A percentile compares a stretch with the other conserved stretches of the same genome.
Conservation (phyloP, 179 eudicot genomes). For the Beta macrorhiza region DNA sequence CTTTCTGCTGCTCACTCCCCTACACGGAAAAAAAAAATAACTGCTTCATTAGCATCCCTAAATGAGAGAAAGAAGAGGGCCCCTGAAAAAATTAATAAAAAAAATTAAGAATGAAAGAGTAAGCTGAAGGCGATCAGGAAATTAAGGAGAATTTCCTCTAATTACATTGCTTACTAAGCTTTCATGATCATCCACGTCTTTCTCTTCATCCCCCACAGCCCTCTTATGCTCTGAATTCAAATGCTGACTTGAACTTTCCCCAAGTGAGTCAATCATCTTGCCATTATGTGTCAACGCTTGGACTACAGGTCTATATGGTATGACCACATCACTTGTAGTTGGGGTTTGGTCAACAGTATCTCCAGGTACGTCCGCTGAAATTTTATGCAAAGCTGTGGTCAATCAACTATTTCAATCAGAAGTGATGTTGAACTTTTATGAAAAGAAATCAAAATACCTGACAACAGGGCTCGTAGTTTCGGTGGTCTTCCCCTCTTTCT, state of each 20-base stretch:
- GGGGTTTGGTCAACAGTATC: constrained; percentile 26
- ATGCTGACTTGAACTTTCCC: constrained; percentile 23
- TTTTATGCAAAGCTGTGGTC: constrained; percentile 1
- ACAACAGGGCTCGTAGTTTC: constrained; percentile 18
- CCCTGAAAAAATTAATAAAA: background rate
- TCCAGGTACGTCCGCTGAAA: constrained; percentile 22
- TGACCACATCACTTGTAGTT: constrained; percentile 10
- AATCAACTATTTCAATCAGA: background rate
- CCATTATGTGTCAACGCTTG: constrained; percentile 33
- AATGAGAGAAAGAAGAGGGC: background rate
- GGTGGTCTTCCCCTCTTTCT: constrained; percentile 56
- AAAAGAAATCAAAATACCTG: constrained; percentile 30
- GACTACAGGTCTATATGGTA: constrained; percentile 29
- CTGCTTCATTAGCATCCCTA: constrained; percentile 8
- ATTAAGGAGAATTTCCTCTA: background rate
- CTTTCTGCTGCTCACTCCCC: constrained; percentile 33
- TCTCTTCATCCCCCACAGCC: constrained; percentile 28
- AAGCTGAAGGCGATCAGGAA: background rate
- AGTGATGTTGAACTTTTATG: background rate
- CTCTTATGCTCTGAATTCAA: constrained; percentile 14
- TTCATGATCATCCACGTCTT: constrained; percentile 18
- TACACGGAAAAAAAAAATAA: background rate
- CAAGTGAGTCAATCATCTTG: constrained; percentile 18
- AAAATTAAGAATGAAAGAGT: background rate
- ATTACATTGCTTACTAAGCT: constrained; percentile 23